phyloP scores from a whole-genome alignment of 768 basidiomycete species.

The Rhizopogon vesiculosus region DNA sequence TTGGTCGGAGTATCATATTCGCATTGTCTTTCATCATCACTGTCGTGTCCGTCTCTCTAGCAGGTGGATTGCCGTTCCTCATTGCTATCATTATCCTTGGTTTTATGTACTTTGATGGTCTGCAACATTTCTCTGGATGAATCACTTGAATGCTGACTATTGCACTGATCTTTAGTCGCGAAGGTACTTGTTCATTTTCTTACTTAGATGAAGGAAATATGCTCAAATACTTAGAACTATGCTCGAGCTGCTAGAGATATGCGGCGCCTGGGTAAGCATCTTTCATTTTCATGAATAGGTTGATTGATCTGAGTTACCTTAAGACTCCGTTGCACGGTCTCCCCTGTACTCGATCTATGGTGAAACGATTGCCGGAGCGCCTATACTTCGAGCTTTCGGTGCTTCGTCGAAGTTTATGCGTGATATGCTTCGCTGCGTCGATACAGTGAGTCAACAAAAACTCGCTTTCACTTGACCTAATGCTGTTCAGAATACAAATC shows the following conservation, averaged over 20 bases:
- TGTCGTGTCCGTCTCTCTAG: conserved; percentile 65
- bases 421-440: conserved; percentile 79
- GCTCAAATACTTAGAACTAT: conserved; percentile 29
- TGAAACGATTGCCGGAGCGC: conserved; percentile 46
- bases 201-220: conserved; percentile 27
- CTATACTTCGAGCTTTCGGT: conserved; percentile 77
- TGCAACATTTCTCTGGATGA: conserved; percentile 12
- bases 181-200: conserved; percentile 22
- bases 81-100: conserved; percentile 53
- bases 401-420: conserved; percentile 82
- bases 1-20: conserved; percentile 73
- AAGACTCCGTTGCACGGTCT: conserved; percentile 46
- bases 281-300: background rate
- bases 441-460: conserved; percentile 50
- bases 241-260: conserved; percentile 87
- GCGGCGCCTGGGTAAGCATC: conserved; percentile 61
- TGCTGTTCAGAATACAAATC: conserved; percentile 49
- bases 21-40: conserved; percentile 66
- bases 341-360: conserved; percentile 44
- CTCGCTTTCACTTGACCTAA: background rate
- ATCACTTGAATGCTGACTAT: conserved; percentile 4
- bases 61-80: conserved; percentile 77
- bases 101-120: conserved; percentile 68
- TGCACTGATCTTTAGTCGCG: conserved; percentile 20
- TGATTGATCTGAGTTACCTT: background rate